These are phyloP conservation scores for Pythium aristosporum DNA, from an alignment of 352 stramenopile species.

Conservation along the genomic window DNA sequence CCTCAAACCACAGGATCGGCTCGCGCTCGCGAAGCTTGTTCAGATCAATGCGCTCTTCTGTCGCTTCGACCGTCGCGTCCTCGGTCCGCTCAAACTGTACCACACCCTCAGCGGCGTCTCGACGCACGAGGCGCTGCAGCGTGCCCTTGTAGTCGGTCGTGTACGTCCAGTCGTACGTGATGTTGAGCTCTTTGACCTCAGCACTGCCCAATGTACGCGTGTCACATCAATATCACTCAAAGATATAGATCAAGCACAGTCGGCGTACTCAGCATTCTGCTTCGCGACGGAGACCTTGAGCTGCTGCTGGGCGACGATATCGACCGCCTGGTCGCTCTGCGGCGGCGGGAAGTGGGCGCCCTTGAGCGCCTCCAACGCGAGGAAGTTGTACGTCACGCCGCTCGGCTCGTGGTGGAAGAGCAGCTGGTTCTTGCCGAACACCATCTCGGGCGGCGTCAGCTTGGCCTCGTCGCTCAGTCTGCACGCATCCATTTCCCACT, in stretches of 20 bases:
- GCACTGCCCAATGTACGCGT: conserved; percentile 34
- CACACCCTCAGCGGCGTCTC: conserved; percentile 3
- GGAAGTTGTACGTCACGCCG: conserved; percentile 74
- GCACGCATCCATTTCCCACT: neutral
- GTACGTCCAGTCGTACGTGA: conserved; percentile 86
- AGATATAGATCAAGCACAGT: conserved; percentile 6
- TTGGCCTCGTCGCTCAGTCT: conserved; percentile 63
- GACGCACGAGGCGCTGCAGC: conserved; percentile 44
- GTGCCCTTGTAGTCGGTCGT: conserved; percentile 83
- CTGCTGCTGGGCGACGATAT: conserved; percentile 70
- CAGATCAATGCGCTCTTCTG: conserved; percentile 62
- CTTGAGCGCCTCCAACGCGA: conserved; percentile 74
- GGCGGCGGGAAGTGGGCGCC: conserved; percentile 59
- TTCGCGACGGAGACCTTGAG: conserved; percentile 81
- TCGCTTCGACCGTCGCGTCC: conserved; percentile 40
- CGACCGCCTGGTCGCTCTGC: conserved; percentile 36
- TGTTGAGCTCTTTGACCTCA: conserved; percentile 81
- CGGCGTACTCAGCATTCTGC: conserved; percentile 60
- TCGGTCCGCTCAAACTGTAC: conserved; percentile 24
- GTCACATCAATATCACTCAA: neutral
- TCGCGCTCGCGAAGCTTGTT: conserved; percentile 83
- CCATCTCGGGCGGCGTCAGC: conserved; percentile 83
- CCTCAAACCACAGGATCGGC: conserved; percentile 83
- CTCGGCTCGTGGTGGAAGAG: conserved; percentile 68
- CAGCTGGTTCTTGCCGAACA: conserved; percentile 84